Percentiles rank a stretch among this genome's conserved stretches.
Evolutionary conservation across 2,329 filamentous ascomycete species (phyloP).

Genomic region (Penicillium capsulatum): DNA sequence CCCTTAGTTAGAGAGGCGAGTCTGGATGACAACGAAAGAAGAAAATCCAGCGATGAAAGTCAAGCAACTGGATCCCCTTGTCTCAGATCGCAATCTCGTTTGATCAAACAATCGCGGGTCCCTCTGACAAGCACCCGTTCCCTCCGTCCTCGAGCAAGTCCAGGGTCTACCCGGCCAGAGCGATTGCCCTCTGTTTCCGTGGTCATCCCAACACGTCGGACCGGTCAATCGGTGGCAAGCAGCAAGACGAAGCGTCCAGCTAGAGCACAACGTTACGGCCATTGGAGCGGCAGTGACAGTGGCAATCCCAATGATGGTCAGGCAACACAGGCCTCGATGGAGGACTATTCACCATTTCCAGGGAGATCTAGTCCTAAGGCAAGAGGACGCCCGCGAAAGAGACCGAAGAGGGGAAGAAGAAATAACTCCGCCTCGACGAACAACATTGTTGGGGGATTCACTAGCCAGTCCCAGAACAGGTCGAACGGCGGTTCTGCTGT

Average conservation of each 20-base stretch:
- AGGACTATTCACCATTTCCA: background rate
- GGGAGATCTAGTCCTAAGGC: no score
- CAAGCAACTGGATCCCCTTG: no score
- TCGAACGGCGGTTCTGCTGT: background rate
- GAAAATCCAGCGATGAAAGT: no score
- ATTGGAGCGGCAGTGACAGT: background rate
- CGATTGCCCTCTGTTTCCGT: slow-evolving; percentile 5
- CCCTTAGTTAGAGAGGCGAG: no score
- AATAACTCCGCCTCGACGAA: background rate
- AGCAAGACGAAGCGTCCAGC: no score
- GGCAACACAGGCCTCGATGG: background rate
- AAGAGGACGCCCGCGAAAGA: slow-evolving; percentile 3
- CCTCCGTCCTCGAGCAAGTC: slow-evolving; percentile 1
- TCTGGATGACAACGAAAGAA: no score
- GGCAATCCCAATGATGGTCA: slow-evolving; percentile 1
- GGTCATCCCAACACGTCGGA: slow-evolving; percentile 3
- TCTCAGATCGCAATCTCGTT: no score
- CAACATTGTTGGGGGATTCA: background rate
- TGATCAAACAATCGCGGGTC: background rate
- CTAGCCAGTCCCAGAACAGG: background rate
- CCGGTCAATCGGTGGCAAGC: slow-evolving; percentile 1
- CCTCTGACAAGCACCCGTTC: background rate
- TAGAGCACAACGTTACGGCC: background rate
- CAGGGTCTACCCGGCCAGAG: background rate
- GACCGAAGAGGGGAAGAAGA: slow-evolving; percentile 2